Evolutionary conservation across 257 asterid genomes (phyloP).

Genomic region (Solanum habrochaites): DNA sequence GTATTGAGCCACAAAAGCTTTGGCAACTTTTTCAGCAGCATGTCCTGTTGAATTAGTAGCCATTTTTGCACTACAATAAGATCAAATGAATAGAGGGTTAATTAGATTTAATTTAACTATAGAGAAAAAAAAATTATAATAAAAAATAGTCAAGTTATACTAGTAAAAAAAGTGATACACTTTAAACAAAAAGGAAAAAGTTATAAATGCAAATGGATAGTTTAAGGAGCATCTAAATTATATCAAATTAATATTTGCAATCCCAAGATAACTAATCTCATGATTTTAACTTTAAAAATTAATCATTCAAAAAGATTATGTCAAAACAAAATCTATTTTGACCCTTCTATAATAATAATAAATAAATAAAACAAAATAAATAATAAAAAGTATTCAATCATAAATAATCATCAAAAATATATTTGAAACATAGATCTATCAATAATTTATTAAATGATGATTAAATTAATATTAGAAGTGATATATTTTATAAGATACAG

Average conservation of each 20-base stretch:
- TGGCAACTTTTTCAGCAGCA: not conserved
- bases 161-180: not conserved
- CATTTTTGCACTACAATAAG: not conserved
- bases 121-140: not conserved
- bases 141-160: not conserved
- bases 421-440: not conserved
- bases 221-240: not conserved
- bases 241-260: not conserved
- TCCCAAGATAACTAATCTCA: not conserved
- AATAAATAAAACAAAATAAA: not conserved
- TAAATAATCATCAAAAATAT: not conserved
- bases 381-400: not conserved
- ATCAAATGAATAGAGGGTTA: not conserved
- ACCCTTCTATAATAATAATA: not conserved
- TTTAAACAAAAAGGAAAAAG: not conserved
- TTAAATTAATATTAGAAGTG: not conserved
- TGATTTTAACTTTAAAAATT: not conserved
- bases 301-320: not conserved
- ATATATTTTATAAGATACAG: not conserved
- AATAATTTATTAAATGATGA: not conserved
- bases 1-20: not conserved
- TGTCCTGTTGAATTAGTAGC: not conserved
- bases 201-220: not conserved
- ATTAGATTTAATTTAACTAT: not conserved
- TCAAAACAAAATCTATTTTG: not conserved